These are phyloP conservation scores for Deinandra increscens DNA, from an alignment of 129 eudicot genomes.

Conservation along the genomic window DNA sequence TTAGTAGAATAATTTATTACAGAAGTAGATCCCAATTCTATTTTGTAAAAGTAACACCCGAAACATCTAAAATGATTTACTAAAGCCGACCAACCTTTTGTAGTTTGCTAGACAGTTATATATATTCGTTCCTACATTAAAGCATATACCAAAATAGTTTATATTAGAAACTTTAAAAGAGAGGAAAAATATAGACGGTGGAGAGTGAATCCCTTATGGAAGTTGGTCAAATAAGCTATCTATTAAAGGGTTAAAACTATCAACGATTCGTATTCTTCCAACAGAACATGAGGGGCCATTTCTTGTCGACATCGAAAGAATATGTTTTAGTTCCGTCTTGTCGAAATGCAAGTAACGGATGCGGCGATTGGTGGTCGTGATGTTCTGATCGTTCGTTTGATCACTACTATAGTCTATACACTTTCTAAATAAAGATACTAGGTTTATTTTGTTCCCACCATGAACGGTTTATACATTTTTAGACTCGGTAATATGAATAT, in stretches of 20 bases:
- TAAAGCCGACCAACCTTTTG: slow-evolving; percentile 13
- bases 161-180: background rate
- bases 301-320: slow-evolving; percentile 19
- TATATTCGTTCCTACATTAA: background rate
- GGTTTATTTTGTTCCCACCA: slow-evolving; percentile 19
- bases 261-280: slow-evolving; percentile 36
- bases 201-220: slow-evolving; percentile 28
- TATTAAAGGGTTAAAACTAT: background rate
- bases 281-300: slow-evolving; percentile 38
- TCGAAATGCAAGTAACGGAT: slow-evolving; percentile 28
- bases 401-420: too few relatives aligned
- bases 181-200: slow-evolving; percentile 15
- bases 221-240: slow-evolving; percentile 29
- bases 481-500: background rate
- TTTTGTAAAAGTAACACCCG: background rate
- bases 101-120: slow-evolving; percentile 15
- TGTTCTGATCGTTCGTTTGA: slow-evolving; percentile 18
- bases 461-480: background rate
- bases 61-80: background rate
- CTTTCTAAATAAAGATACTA: slow-evolving; percentile 11
- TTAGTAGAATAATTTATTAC: too few relatives aligned
- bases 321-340: slow-evolving; percentile 20
- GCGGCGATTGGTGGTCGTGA: slow-evolving; percentile 33
- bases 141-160: background rate
- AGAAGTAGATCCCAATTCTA: too few relatives aligned